These are phyloP conservation scores for Tolypocladium album DNA, from an alignment of 2,329 filamentous ascomycete genomes.

Conservation along the genomic window DNA sequence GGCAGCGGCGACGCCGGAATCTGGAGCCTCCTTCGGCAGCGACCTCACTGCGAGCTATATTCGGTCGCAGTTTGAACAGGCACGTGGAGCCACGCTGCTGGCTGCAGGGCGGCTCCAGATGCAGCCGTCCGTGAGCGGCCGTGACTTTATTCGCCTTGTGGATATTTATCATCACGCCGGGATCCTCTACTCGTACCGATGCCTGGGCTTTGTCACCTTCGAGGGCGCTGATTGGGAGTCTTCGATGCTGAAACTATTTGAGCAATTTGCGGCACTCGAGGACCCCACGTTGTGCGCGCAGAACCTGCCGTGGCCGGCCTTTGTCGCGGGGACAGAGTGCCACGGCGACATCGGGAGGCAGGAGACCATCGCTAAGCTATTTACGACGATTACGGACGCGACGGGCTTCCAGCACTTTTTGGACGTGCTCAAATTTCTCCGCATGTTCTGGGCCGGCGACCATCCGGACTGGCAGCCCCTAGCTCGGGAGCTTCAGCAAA, in stretches of 20 bases:
- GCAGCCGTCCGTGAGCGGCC: constrained; percentile 6
- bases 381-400: constrained; percentile 7
- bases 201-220: constrained; percentile 9
- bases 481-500: constrained; percentile 10
- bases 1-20: not conserved
- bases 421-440: constrained; percentile 12
- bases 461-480: constrained; percentile 15
- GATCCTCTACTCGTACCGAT: constrained; percentile 15
- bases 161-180: constrained; percentile 17
- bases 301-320: constrained; percentile 18
- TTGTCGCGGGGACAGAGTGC: constrained; percentile 17
- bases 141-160: constrained; percentile 16
- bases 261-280: constrained; percentile 12
- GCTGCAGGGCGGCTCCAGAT: constrained; percentile 13
- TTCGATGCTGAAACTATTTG: constrained; percentile 10
- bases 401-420: constrained; percentile 13
- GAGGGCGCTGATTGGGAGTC: constrained; percentile 7
- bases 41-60: constrained; percentile 1
- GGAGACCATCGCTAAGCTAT: constrained; percentile 6
- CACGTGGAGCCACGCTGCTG: constrained; percentile 15
- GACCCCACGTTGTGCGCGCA: constrained; percentile 12
- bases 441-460: constrained; percentile 13
- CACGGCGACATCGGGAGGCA: constrained; percentile 10
- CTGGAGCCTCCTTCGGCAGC: not conserved
- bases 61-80: constrained; percentile 13